Base-by-base conservation (phyloP, 1,139 yeast species). In the Hansenula lynferdii region DNA sequence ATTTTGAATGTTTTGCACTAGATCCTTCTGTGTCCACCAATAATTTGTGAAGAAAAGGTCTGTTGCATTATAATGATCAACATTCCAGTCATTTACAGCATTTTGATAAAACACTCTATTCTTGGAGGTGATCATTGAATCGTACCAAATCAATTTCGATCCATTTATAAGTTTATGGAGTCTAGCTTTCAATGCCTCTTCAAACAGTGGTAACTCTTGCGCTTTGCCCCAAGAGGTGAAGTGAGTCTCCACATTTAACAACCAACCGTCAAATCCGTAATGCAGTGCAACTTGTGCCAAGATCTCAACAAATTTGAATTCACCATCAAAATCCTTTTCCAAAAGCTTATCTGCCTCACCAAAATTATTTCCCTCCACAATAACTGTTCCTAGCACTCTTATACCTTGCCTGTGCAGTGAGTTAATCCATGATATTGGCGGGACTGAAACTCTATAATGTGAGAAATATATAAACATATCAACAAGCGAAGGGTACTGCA, bases 361-460 rank as follows among this genome's bases (percentile, higher is more conserved):
- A 34, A 43, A 48, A 31, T 59, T 56, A 1, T 40, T 20, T 1
- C 68, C 67, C 41, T 67, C 70, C 25, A 66, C 45, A 1, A 64
- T 56, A 3, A 66, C 25, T 0, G 69, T 64, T 0, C 70, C 71
- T 8, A 64, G 36, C 23, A 65, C 62, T 6, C 56, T 53, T 8
- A 65, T 57, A 1, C 63, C 62, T 28, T 60, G 56, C 38, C 57
- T 49, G 41, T 67, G 71, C 22, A 67, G 53, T 11, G 45, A 44
- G 40, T 64, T 60, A 10, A 60, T 56, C 70, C 71, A 67, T 1
- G 53, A 38, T 1, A 57, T 62, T 5, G 70, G 68, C 1, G 72
- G 71, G 0, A 67, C 49, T 8, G 59, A 45, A 10, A 66, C 43
- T 26, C 62, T 41, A 39, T 62, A 58, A 42, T 66, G 70, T 2